Percentiles rank a stretch among this genome's conserved stretches.
phyloP scores from a whole-genome alignment of 2,329 filamentous ascomycete species.

The Aspergillus sp. region DNA sequence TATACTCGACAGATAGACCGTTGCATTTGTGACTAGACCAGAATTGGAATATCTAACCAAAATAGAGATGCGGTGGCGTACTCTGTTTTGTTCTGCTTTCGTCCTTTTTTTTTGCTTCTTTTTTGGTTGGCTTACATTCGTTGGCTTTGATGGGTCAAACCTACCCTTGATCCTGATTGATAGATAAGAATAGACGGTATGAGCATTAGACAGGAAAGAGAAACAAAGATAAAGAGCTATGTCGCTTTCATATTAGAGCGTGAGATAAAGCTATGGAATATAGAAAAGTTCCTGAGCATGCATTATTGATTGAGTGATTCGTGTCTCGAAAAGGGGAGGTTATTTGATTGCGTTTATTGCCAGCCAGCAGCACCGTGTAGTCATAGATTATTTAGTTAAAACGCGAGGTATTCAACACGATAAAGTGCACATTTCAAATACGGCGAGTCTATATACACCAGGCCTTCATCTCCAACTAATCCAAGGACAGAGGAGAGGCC shows the following conservation, averaged over 20 bases:
- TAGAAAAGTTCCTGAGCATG: too few relatives aligned
- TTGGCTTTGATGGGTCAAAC: neutral
- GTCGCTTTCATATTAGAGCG: too few relatives aligned
- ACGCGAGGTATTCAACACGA: neutral
- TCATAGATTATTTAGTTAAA: too few relatives aligned
- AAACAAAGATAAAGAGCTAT: neutral
- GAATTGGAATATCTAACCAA: neutral
- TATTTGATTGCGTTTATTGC: neutral
- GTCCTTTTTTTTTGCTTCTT: neutral
- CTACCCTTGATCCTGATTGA: neutral
- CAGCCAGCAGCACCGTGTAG: neutral
- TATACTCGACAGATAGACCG: neutral
- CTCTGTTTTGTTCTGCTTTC: neutral
- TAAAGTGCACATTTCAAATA: constrained; percentile 18
- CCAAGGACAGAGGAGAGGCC: constrained; percentile 20
- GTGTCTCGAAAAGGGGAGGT: neutral
- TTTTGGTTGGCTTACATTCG: neutral
- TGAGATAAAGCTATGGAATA: too few relatives aligned
- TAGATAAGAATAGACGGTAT: neutral
- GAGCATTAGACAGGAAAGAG: neutral
- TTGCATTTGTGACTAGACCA: neutral
- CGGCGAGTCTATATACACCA: constrained; percentile 32
- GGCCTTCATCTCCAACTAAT: constrained; percentile 20
- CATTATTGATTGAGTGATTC: too few relatives aligned
- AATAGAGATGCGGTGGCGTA: neutral